phyloP scores from a whole-genome alignment of 2,329 filamentous ascomycete genomes.

The Coniochaeta prunicola region DNA sequence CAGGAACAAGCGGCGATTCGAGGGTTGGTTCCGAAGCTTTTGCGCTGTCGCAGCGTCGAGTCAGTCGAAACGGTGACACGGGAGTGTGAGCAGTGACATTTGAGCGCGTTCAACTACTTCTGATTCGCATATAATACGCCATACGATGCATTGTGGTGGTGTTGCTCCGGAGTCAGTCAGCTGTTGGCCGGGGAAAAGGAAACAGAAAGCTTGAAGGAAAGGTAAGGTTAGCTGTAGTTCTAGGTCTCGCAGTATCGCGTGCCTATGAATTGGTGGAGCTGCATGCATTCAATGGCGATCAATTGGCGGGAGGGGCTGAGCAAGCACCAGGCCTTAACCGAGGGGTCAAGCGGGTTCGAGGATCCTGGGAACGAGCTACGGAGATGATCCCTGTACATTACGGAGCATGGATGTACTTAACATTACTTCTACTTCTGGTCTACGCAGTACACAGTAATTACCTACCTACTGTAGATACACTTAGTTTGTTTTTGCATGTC shows the following conservation, averaged over 20 bases:
- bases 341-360: neutral
- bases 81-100: neutral
- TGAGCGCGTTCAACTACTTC: neutral
- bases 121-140: neutral
- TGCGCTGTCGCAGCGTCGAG: slow-evolving; percentile 1
- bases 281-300: neutral
- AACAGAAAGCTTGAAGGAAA: neutral
- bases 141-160: neutral
- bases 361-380: neutral
- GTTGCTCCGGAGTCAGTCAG: neutral
- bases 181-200: neutral
- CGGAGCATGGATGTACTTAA: too few species aligned
- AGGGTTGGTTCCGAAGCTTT: slow-evolving; percentile 15
- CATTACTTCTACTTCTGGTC: too few species aligned
- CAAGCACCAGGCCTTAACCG: neutral
- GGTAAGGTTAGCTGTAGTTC: neutral
- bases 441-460: too few species aligned
- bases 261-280: neutral
- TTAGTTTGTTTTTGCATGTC: too few species aligned
- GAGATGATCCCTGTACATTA: neutral
- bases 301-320: neutral
- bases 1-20: slow-evolving; percentile 25
- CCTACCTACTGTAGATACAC: too few species aligned
- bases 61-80: neutral
- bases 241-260: neutral